Base-by-base conservation (phyloP, 495 filamentous ascomycete species). In the Trichoderma gamsii region DNA sequence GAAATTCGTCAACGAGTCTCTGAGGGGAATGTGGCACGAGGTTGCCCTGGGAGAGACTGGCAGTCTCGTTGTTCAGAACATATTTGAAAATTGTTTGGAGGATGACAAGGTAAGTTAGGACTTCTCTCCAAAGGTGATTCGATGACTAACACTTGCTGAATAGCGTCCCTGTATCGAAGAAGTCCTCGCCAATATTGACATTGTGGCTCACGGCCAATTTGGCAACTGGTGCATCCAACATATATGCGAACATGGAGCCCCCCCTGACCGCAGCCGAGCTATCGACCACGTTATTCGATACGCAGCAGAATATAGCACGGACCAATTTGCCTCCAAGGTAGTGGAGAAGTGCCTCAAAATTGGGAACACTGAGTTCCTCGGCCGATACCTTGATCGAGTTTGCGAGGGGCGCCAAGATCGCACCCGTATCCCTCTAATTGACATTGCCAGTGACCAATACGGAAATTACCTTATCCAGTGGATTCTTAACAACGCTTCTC, bases 151-250 rank as follows among this genome's bases (percentile, higher is more conserved):
- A 13, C 84, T 67, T 59, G 56, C 41, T 27, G 25, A 25, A 23
- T 66, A 97, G 94, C 92, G 95, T 70, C 92, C 92, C 56, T 97
- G 95, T 74, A 96, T 99, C 73, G 92, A 96, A 77, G 95, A 99
- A 75, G 95, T 99, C 8, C 83, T 99, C 35, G 88, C 84, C 43
- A 97, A 92, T 75, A 96, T 98, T 68, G 92, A 98, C 77, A 88
- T 97, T 66, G 91, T 99, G 73, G 89, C 95, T 61, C 95, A 96
- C 77, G 95, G 95, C n/a, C 95, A 99, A 74, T 99, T 98, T 75
- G 95, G 95, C 64, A 99, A 99, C 74, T 99, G 95, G 95, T 99
- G 95, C 79, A 98, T 99, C 72, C 95, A 99, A 78, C 95, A 99
- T 78, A 93, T 99, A 75, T 99, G 95, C 79, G 95, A 99, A 75